These are phyloP conservation scores for Neonectria punicea DNA, from an alignment of 2,329 filamentous ascomycete species.

Conservation along the genomic window DNA sequence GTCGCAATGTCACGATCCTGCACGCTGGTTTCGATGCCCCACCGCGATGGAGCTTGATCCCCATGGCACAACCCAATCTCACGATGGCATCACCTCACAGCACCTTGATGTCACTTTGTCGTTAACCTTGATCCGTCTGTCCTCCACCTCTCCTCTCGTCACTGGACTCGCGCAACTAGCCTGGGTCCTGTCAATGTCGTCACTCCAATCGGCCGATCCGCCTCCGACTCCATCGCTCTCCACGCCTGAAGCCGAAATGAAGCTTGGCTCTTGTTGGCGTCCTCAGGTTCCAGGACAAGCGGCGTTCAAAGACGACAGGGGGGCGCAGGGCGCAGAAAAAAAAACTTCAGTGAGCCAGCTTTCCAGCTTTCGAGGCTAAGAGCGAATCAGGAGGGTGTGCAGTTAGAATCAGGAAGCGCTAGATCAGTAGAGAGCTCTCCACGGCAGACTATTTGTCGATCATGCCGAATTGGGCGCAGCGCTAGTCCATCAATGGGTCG, in stretches of 20 bases:
- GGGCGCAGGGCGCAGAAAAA: conserved; percentile 14
- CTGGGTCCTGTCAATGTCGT: conserved; percentile 28
- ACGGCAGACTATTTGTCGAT: conserved; percentile 37
- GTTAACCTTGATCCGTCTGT: conserved; percentile 17
- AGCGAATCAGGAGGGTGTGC: conserved; percentile 31
- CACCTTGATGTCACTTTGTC: conserved; percentile 15
- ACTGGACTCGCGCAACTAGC: conserved; percentile 7
- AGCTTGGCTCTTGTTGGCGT: conserved; percentile 35
- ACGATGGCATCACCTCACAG: conserved; percentile 41
- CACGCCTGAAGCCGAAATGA: conserved; percentile 35
- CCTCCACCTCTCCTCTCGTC: background rate
- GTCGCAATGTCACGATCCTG: conserved; percentile 17
- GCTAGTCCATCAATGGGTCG: conserved; percentile 34
- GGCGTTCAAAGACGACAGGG: conserved; percentile 15
- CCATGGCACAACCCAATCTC: conserved; percentile 42
- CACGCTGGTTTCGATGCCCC: conserved; percentile 24
- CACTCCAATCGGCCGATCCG: conserved; percentile 40
- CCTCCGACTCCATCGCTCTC: conserved; percentile 18
- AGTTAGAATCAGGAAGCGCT: conserved; percentile 21
- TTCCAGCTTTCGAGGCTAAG: background rate
- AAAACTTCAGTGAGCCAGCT: conserved; percentile 18
- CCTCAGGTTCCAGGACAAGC: conserved; percentile 32
- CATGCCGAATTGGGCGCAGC: conserved; percentile 34
- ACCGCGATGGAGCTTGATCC: conserved; percentile 28
- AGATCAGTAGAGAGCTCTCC: background rate